Evolutionary conservation across 768 basidiomycete genomes (phyloP).

Genomic region (Termitomyces sp.): DNA sequence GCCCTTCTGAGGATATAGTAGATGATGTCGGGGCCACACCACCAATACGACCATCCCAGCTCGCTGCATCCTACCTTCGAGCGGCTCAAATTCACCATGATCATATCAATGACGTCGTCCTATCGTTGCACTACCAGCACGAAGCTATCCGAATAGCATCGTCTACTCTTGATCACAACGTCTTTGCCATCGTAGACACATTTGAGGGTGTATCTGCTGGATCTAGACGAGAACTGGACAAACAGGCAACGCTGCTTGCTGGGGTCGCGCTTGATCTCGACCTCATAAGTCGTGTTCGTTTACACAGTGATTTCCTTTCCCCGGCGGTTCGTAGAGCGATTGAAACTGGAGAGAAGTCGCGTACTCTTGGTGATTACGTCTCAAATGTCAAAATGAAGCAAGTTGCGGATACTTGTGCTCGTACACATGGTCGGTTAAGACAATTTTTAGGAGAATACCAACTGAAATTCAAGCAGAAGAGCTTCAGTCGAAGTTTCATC

Average conservation of each 20-base stretch:
- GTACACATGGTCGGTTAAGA: conserved; percentile 56
- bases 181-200: conserved; percentile 64
- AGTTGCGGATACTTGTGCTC: conserved; percentile 66
- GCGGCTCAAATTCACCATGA: conserved; percentile 64
- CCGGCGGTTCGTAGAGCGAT: conserved; percentile 61
- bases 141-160: conserved; percentile 73
- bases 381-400: conserved; percentile 74
- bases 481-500: conserved; percentile 45
- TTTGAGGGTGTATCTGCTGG: conserved; percentile 55
- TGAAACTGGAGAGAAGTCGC: conserved; percentile 60
- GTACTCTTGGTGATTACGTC: conserved; percentile 79
- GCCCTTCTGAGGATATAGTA: conserved; percentile 18
- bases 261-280: conserved; percentile 70
- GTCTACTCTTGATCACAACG: conserved; percentile 63
- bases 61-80: conserved; percentile 62
- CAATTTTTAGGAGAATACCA: neutral
- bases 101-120: conserved; percentile 44
- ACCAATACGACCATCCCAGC: conserved; percentile 63
- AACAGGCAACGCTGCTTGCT: conserved; percentile 56
- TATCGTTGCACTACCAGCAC: conserved; percentile 59
- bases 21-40: conserved; percentile 64
- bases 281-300: conserved; percentile 56
- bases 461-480: conserved; percentile 41
- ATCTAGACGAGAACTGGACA: conserved; percentile 63
- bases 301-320: conserved; percentile 77